phyloP scores from a whole-genome alignment of 2,329 filamentous ascomycete species.

The Seiridium unicorne region DNA sequence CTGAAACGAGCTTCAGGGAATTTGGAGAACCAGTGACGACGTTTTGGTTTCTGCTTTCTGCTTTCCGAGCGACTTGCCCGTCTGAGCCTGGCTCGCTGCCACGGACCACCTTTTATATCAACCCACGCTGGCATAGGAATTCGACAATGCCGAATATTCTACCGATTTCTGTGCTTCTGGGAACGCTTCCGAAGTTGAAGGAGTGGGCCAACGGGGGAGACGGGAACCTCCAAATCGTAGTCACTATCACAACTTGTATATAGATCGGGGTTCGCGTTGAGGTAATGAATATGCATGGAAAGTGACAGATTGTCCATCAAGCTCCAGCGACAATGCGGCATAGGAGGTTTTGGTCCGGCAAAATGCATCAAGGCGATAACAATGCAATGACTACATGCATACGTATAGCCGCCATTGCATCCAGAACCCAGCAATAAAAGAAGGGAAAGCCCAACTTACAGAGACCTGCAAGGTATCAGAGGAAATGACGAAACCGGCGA shows the following conservation, averaged over 20 bases:
- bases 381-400: too few relatives aligned
- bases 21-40: neutral
- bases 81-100: neutral
- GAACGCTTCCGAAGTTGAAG: neutral
- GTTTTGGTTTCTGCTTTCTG: neutral
- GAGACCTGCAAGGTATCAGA: too few relatives aligned
- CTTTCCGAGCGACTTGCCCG: neutral
- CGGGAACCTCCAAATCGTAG: neutral
- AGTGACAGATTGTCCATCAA: too few relatives aligned
- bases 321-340: neutral
- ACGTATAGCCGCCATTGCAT: too few relatives aligned
- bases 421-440: too few relatives aligned
- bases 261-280: too few relatives aligned
- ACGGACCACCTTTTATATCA: neutral
- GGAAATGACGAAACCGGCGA: too few relatives aligned
- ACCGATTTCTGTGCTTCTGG: neutral
- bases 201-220: neutral
- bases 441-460: too few relatives aligned
- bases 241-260: neutral
- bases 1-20: conserved; percentile 1
- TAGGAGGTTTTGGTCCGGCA: conserved; percentile 2
- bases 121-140: neutral
- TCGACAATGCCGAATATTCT: neutral
- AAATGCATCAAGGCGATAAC: neutral
- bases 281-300: too few relatives aligned